Conservation (phyloP, 2,329 filamentous ascomycete species). For the Coniochaeta hoffmannii region DNA sequence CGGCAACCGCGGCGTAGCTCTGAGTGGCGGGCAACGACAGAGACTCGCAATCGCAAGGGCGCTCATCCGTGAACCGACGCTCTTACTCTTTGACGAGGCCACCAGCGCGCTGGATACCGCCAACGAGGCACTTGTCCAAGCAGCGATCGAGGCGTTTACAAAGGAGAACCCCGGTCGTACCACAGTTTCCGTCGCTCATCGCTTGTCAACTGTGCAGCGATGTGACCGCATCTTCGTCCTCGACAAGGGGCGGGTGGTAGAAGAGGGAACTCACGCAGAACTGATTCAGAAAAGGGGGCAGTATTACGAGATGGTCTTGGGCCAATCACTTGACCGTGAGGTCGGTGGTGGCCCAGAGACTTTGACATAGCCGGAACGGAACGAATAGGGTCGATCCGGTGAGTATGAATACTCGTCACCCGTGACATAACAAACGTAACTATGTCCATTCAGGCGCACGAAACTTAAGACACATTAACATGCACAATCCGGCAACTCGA, state of each 20-base stretch:
- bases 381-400: too few species aligned
- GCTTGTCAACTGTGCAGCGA: conserved; percentile 42
- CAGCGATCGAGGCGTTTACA: conserved; percentile 16
- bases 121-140: conserved; percentile 31
- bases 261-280: conserved; percentile 49
- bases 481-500: too few species aligned
- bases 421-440: too few species aligned
- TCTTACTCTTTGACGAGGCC: conserved; percentile 37
- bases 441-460: too few species aligned
- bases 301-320: conserved; percentile 38
- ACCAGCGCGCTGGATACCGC: conserved; percentile 35
- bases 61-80: conserved; percentile 30
- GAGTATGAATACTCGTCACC: too few species aligned
- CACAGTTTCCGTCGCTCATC: conserved; percentile 51
- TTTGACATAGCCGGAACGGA: too few species aligned
- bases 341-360: not conserved
- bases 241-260: conserved; percentile 42
- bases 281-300: conserved; percentile 36
- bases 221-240: conserved; percentile 55
- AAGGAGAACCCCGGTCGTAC: conserved; percentile 22
- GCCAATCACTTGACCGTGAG: conserved; percentile 10
- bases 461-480: too few species aligned
- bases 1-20: conserved; percentile 29
- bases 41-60: conserved; percentile 35
- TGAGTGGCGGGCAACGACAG: conserved; percentile 39